Evolutionary conservation across 1,284 basidiomycete genomes (phyloP), one percentile per base, ranked within the genome.

Genomic region (Xerocomus minutiporus): DNA sequence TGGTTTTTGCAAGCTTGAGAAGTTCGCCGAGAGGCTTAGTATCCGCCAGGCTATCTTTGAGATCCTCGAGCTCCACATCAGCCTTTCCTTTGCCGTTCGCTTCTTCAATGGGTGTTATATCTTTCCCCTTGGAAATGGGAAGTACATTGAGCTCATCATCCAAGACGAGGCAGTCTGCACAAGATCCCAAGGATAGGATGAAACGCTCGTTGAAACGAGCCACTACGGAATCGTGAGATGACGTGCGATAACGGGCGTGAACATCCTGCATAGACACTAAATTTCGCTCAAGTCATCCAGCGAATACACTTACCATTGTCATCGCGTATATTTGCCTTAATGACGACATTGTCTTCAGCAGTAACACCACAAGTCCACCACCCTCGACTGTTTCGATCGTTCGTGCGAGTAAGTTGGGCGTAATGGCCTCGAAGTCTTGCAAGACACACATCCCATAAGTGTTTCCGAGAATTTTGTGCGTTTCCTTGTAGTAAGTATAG

Each of bases 311-410:
- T 59, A 92, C 93, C 97, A 99, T 99, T 2, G 91, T 85, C 87
- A 99, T 91, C 17, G 88, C 86, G 70, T 99, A 99, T 23, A 99
- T 75, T 71, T 98, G 96, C 63, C 86, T 83, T 60, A 99, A 76
- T 51, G 91, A 95, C 39, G 86, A 83, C 96, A 99, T 98, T 3
- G 93, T 96, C 73, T 97, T 96, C 35, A 99, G 77, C 34, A 99
- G 75, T 15, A 99, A 74, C 2, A 97, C 88, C 4, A 99, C 86
- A 35, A 98, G 75, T 4, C 97, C 97, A 32, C 97, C 97, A 23
- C 97, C 97, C 68, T 99, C 92, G 1, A 99, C 96, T 0, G 97
- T 99, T 76, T 99, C 97, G 54, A 99, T 95, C 20, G 97, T 99
- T 48, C 96, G 79, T 5, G 97, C 97, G 29, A 99, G 84, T 53